Conservation (phyloP, 768 basidiomycete species). For the Amanita jacksonii region DNA sequence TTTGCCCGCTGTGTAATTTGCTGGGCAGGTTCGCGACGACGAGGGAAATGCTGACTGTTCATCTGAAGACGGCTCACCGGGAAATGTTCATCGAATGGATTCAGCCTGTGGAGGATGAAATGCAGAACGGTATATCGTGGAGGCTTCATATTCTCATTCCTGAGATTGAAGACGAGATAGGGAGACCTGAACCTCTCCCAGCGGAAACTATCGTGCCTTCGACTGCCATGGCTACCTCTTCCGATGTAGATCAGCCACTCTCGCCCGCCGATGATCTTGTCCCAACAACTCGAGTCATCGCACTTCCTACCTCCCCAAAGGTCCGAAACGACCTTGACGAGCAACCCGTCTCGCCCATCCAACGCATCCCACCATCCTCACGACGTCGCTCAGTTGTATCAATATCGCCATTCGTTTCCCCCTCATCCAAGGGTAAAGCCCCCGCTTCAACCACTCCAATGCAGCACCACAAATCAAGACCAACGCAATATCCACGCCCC, state of each 20-base stretch:
- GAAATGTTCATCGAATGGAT: conserved; percentile 18
- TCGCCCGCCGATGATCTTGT: too few species aligned
- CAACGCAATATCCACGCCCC: conserved; percentile 25
- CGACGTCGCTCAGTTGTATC: too few species aligned
- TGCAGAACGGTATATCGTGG: background rate
- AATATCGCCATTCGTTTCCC: too few species aligned
- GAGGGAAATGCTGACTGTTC: conserved; percentile 18
- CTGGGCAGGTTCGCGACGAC: conserved; percentile 16
- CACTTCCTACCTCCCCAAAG: too few species aligned
- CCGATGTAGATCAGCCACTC: background rate
- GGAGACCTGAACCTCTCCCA: background rate
- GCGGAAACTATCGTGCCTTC: background rate
- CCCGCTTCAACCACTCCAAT: background rate
- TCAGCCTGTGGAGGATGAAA: background rate
- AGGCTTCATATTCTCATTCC: conserved; percentile 7
- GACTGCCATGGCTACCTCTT: background rate
- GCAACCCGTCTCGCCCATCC: too few species aligned
- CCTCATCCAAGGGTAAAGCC: too few species aligned
- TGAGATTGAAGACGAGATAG: background rate
- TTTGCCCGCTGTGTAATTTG: conserved; percentile 19
- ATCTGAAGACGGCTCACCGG: conserved; percentile 18
- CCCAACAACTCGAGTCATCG: background rate
- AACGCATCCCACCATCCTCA: too few species aligned
- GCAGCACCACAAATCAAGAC: conserved; percentile 1
- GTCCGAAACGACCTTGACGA: too few species aligned